Evolutionary conservation across 2,329 filamentous ascomycete species (phyloP).

Genomic region (Aureobasidium sp.): DNA sequence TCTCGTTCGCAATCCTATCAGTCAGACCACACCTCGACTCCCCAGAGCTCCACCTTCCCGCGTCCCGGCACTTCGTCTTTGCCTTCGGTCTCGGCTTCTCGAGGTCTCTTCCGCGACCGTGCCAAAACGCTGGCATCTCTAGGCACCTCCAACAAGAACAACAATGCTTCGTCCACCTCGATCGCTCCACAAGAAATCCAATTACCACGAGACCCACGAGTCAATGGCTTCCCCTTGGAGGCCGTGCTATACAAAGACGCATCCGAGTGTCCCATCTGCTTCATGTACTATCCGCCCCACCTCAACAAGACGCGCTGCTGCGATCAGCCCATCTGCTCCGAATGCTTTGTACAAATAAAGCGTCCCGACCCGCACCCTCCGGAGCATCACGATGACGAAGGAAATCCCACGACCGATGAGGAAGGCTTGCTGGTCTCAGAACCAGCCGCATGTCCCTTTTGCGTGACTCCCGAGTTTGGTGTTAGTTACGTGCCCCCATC

Average conservation of each 20-base stretch:
- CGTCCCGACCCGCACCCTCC: constrained; percentile 84
- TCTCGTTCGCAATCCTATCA: constrained; percentile 70
- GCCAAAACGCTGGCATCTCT: constrained; percentile 85
- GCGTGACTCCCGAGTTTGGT: constrained; percentile 88
- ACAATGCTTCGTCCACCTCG: constrained; percentile 56
- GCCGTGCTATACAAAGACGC: constrained; percentile 90
- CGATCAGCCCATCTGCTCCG: constrained; percentile 92
- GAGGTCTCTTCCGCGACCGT: constrained; percentile 65
- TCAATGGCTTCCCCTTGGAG: constrained; percentile 91
- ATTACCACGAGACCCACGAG: constrained; percentile 73
- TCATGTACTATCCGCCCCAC: constrained; percentile 89
- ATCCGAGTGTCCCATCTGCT: constrained; percentile 89
- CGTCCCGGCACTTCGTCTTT: constrained; percentile 53
- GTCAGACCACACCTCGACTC: constrained; percentile 56
- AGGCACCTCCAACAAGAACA: constrained; percentile 66
- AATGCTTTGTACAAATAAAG: constrained; percentile 99
- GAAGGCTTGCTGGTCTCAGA: constrained; percentile 73
- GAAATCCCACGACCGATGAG: constrained; percentile 36
- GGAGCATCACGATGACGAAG: constrained; percentile 55
- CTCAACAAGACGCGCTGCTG: constrained; percentile 93
- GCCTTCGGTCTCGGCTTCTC: constrained; percentile 37
- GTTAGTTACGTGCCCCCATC: constrained; percentile 89
- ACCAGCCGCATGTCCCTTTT: constrained; percentile 88
- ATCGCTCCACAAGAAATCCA: constrained; percentile 73
- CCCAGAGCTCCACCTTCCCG: constrained; percentile 53